phyloP scores from a whole-genome alignment of 306 rosid genomes.

The Canavalia ensiformis region DNA sequence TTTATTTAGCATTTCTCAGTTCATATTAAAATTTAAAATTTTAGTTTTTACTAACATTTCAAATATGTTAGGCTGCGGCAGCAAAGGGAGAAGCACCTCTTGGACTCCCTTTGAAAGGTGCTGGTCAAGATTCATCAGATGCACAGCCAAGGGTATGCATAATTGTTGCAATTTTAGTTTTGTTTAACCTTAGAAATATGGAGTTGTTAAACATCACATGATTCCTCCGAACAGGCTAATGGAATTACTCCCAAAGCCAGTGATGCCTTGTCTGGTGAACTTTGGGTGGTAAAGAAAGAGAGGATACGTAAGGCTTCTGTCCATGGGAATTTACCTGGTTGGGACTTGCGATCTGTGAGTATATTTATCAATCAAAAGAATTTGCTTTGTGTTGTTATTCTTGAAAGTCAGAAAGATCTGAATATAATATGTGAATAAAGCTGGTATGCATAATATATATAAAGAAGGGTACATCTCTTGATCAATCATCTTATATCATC shows the following conservation, averaged over 20 bases:
- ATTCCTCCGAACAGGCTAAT: constrained; percentile 62
- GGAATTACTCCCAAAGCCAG: constrained; percentile 82
- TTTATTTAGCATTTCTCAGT: constrained; percentile 20
- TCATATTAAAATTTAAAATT: not conserved
- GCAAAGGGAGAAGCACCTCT: constrained; percentile 98
- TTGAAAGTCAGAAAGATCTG: not conserved
- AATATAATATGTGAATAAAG: not conserved
- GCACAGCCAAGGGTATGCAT: constrained; percentile 69
- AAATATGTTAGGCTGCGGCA: constrained; percentile 87
- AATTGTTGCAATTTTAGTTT: constrained; percentile 26
- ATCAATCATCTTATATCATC: constrained; percentile 16
- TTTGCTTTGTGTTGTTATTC: not conserved
- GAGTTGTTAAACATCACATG: constrained; percentile 35
- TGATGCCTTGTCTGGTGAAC: constrained; percentile 97
- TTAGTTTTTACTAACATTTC: constrained; percentile 38
- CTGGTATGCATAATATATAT: not conserved
- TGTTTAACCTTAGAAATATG: constrained; percentile 27
- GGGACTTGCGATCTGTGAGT: constrained; percentile 98
- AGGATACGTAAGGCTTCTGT: constrained; percentile 83
- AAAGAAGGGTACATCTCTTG: not conserved
- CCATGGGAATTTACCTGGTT: constrained; percentile 77
- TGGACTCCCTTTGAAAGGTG: constrained; percentile 97
- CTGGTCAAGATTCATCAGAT: constrained; percentile 94
- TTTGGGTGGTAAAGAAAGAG: constrained; percentile 90
- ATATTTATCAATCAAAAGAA: constrained; percentile 33